A percentile compares a stretch with the other conserved stretches of the same genome.
phyloP scores from a whole-genome alignment of 2,329 filamentous ascomycete species.

The Leptodontidium sp. region DNA sequence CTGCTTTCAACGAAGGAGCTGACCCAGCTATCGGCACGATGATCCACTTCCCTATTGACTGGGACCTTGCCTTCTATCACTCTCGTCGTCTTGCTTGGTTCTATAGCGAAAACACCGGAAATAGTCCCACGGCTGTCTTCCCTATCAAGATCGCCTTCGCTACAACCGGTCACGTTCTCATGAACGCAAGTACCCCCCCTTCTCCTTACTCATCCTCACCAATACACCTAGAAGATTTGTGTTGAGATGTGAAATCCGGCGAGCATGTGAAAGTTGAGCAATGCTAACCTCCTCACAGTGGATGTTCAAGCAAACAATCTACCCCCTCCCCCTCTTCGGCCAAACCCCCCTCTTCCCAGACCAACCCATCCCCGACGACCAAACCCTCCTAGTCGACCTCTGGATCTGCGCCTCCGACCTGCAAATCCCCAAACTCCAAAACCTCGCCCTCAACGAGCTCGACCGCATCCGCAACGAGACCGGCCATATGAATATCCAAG shows the following conservation, averaged over 20 bases:
- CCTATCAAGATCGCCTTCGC: neutral
- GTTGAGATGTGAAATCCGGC: neutral
- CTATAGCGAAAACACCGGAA: neutral
- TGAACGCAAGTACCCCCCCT: neutral
- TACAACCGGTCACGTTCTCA: conserved; percentile 2
- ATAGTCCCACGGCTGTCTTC: neutral
- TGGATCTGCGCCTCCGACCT: conserved; percentile 26
- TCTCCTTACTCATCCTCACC: no score
- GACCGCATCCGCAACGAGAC: neutral
- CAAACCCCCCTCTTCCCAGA: neutral
- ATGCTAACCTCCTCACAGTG: neutral
- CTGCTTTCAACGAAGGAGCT: neutral
- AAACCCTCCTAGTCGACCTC: conserved; percentile 22
- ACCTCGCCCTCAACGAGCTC: conserved; percentile 17
- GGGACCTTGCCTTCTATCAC: conserved; percentile 21
- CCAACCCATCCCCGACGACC: neutral
- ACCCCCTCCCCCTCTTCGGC: neutral
- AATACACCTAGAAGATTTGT: no score
- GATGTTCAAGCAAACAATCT: conserved; percentile 17
- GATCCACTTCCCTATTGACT: neutral
- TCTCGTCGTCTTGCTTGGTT: neutral
- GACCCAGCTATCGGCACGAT: neutral
- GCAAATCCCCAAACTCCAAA: conserved; percentile 24
- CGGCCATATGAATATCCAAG: neutral
- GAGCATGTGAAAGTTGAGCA: neutral